Conservation (phyloP, 129 eudicot genomes). For the Gnaphalium uliginosum region DNA sequence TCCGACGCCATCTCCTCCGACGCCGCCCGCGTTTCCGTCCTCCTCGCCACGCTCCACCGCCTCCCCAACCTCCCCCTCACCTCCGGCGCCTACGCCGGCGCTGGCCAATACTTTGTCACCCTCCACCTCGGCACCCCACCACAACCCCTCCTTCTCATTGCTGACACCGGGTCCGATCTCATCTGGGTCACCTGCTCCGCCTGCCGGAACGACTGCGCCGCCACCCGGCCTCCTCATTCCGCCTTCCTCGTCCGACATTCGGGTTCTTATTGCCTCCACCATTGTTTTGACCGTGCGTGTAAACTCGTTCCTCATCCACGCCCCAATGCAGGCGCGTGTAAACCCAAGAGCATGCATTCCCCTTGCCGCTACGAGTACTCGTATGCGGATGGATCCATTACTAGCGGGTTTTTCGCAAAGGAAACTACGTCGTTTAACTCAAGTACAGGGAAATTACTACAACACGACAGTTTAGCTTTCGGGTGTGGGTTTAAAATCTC, state of each 20-base stretch:
- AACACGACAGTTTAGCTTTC: constrained; percentile 44
- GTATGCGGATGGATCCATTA: constrained; percentile 69
- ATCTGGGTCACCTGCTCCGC: constrained; percentile 82
- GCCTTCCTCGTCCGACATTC: constrained; percentile 66
- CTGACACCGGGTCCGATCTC: constrained; percentile 79
- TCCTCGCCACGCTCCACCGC: constrained; percentile 33
- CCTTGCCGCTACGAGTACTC: constrained; percentile 69
- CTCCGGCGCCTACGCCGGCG: constrained; percentile 70
- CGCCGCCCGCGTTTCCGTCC: constrained; percentile 52
- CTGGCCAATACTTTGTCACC: constrained; percentile 70
- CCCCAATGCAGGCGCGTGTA: constrained; percentile 34
- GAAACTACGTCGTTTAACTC: constrained; percentile 69
- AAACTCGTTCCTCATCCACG: constrained; percentile 61
- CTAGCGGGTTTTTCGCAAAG: constrained; percentile 51
- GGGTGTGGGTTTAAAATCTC: constrained; percentile 65
- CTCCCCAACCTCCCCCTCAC: constrained; percentile 61
- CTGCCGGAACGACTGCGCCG: constrained; percentile 45
- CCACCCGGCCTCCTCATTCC: constrained; percentile 40
- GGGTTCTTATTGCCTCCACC: constrained; percentile 51
- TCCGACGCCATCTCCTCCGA: constrained; percentile 53
- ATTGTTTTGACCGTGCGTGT: constrained; percentile 56
- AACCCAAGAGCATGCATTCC: constrained; percentile 55
- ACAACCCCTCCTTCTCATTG: constrained; percentile 59
- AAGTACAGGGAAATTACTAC: constrained; percentile 31
- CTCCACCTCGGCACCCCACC: constrained; percentile 75